phyloP scores from a whole-genome alignment of 202 grass and related monocot genomes.

The Sporobolus alterniflorus region DNA sequence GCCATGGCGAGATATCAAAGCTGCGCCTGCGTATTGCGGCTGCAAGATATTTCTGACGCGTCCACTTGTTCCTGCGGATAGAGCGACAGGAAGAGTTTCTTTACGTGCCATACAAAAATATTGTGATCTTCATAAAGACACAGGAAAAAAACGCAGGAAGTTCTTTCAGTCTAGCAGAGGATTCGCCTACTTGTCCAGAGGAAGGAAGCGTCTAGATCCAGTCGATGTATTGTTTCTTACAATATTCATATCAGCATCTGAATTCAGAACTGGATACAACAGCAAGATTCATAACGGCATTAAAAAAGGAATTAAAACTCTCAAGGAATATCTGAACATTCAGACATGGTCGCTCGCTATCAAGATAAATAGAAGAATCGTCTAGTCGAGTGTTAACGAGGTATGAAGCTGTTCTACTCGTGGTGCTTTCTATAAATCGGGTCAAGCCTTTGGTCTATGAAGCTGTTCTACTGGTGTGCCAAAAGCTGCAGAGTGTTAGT shows the following conservation, averaged over 20 bases:
- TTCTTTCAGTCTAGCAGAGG: neutral
- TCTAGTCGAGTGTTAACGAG: neutral
- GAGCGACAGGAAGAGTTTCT: neutral
- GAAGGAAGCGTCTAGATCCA: slow-evolving; percentile 3
- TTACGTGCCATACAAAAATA: slow-evolving; percentile 15
- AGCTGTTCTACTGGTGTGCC: neutral
- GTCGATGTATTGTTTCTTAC: neutral
- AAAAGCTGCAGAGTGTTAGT: neutral
- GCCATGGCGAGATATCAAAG: neutral
- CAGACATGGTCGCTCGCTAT: neutral
- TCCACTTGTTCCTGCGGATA: neutral
- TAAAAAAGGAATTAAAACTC: neutral
- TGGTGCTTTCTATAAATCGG: too few species aligned
- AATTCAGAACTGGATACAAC: neutral
- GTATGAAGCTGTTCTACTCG: neutral
- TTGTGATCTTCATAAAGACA: neutral
- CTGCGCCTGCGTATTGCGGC: neutral
- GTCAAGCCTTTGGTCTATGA: too few species aligned
- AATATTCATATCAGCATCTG: neutral
- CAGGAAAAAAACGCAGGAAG: neutral
- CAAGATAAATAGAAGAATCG: neutral
- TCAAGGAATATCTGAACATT: neutral
- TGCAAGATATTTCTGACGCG: slow-evolving; percentile 11
- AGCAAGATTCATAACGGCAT: neutral
- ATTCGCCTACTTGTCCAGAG: neutral